Evolutionary conservation across 2,329 filamentous ascomycete genomes (phyloP), one percentile per base, ranked within the genome.

Genomic region (Verticillium klebahnii): DNA sequence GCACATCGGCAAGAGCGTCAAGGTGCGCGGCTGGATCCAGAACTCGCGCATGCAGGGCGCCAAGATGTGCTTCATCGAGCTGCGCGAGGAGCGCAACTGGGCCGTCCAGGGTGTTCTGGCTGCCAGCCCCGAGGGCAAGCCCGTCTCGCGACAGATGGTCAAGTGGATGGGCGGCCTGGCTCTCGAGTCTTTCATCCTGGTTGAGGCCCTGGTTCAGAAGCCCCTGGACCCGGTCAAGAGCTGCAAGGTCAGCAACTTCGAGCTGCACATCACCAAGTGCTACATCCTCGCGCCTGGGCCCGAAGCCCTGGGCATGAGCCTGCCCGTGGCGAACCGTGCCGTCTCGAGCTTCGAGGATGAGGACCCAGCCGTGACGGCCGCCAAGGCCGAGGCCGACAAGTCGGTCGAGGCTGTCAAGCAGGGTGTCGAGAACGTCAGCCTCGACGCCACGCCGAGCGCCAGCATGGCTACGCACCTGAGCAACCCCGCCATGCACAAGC

Each of bases 401-500:
- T 75, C 69, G 57, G 74, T 77, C 60, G 79, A 78, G 69, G 75
- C 76, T 67, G 72, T 80, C 29, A 74, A 66, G 52, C 68, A 71
- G 65, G 82, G 67, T 32, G 73, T 77, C 58, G 78, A 77, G 65
- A 76, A 76, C 67, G 72, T 80, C 15, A 75, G 66, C 61, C 67
- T 80, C 56, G 71, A 75, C 50, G 70, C 80, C 17, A 78, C 84
- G 58, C 91, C 93, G 1, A 84, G 90, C 59, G 93, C 96, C 34
- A 90, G 86, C 64, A 86, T 98, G 74, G 87, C 88, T 71, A 96
- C 92, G 1, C 88, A 94, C 68, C 85, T 97, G 58, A 90, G 96
- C 81, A 97, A 98, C 83, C 88, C 91, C 63, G 91, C 91, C 59
- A 90, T 99, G 80, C 93, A 97, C 79, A 90, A 97, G 73, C 89